Percentiles rank a stretch among this genome's conserved stretches.
Evolutionary conservation across 768 basidiomycete species (phyloP).

Genomic region (Termitomyces sp.): DNA sequence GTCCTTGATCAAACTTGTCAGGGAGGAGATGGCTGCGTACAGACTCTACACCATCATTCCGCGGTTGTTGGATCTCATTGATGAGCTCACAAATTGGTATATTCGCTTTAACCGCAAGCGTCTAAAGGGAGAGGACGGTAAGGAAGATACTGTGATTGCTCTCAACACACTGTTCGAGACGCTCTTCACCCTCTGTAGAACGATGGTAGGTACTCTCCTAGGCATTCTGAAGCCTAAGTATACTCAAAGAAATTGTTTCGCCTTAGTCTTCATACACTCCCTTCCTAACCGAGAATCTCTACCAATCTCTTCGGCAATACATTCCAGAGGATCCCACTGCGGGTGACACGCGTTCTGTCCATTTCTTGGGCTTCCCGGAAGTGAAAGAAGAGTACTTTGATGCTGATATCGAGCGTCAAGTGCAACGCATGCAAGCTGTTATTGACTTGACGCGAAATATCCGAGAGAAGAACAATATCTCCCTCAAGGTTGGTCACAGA

Average conservation of each 20-base stretch:
- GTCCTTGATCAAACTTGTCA: constrained; percentile 88
- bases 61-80: constrained; percentile 86
- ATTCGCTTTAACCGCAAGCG: constrained; percentile 97
- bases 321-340: constrained; percentile 72
- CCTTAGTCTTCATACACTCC: constrained; percentile 95
- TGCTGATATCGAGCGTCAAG: constrained; percentile 87
- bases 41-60: constrained; percentile 97
- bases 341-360: constrained; percentile 86
- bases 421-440: constrained; percentile 91
- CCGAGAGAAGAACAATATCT: constrained; percentile 82
- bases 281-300: constrained; percentile 95
- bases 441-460: constrained; percentile 89
- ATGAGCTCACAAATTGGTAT: constrained; percentile 99
- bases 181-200: constrained; percentile 88
- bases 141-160: constrained; percentile 82
- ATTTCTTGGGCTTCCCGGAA: constrained; percentile 92
- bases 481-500: constrained; percentile 70
- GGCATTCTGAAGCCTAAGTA: not conserved
- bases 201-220: constrained; percentile 62
- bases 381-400: constrained; percentile 96
- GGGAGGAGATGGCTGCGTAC: constrained; percentile 95
- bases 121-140: constrained; percentile 91
- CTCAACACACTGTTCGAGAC: constrained; percentile 96
- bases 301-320: constrained; percentile 84
- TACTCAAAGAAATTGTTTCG: not conserved